Conservation (phyloP, 371 early-diverging fungal species). For the Umbelopsis sp. region DNA sequence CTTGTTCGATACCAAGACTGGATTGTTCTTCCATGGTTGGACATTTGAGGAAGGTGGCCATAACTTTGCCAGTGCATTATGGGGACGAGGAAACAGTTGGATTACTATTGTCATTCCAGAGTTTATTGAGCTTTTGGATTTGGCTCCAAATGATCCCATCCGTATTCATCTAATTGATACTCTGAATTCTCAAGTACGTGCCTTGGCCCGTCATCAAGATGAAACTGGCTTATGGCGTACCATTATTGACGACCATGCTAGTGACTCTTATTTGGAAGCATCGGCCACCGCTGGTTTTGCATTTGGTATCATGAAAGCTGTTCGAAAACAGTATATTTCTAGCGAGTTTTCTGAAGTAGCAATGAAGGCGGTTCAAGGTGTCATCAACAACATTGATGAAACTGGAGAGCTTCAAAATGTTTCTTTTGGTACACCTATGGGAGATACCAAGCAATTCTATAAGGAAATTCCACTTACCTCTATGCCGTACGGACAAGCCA, state of each 20-base stretch:
- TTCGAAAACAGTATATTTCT: conserved; percentile 27
- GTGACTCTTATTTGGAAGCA: conserved; percentile 28
- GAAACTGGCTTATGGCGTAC: conserved; percentile 32
- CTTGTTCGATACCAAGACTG: conserved; percentile 26
- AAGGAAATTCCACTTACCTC: conserved; percentile 32
- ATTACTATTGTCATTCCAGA: conserved; percentile 34
- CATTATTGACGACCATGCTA: conserved; percentile 22
- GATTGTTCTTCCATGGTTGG: conserved; percentile 35
- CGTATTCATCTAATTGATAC: conserved; percentile 28
- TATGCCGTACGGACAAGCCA: conserved; percentile 36
- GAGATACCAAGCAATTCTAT: conserved; percentile 28
- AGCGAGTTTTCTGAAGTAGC: not conserved
- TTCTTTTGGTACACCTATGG: conserved; percentile 33
- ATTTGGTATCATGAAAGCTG: conserved; percentile 30
- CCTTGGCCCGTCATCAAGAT: conserved; percentile 26
- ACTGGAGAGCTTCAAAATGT: conserved; percentile 28
- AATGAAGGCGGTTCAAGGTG: conserved; percentile 21
- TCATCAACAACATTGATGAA: conserved; percentile 27
- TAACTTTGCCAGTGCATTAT: conserved; percentile 31
- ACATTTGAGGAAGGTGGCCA: conserved; percentile 29
- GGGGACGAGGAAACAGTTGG: conserved; percentile 36
- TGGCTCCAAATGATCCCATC: conserved; percentile 23
- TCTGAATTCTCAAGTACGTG: conserved; percentile 23
- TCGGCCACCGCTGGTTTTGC: conserved; percentile 35
- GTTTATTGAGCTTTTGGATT: conserved; percentile 29